Evolutionary conservation across 768 basidiomycete species (phyloP), one percentile per base, ranked within the genome.

Genomic region (Tulasnella sp.): DNA sequence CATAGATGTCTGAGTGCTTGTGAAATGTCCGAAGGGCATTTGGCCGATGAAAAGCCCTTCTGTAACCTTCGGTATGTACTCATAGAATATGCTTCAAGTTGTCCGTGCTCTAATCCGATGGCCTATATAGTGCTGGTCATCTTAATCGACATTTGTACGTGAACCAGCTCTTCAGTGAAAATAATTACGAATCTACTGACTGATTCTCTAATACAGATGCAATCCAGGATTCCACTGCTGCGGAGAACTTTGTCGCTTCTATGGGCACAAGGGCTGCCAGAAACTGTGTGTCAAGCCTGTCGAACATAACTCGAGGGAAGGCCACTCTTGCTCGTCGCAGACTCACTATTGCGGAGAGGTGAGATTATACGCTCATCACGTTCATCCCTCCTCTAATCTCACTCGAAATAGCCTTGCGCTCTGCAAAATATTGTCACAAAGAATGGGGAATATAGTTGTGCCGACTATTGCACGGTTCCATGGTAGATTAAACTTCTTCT

Each of bases 361-460:
- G 3, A 7, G 31, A 3, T 29, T 24, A 2, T 45, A 16, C 4
- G 31, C 5, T 10, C 2, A 7, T 22, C 24, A 45, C 16, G 2
- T 25, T 19, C 34, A 3, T 19, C 45, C 12, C 2, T 3, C 3
- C n/a, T n/a, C n/a, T n/a, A n/a, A n/a, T 31, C 24, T 31, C 8
- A 13, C 13, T 10, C 15, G 25, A n/a, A 7, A n/a, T 4, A 47
- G 45, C 29, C 45, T 4, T 47, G 45, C 13, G 31, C 32, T 12
- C 20, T 47, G 2, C 13, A 16, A 16, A 19, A 22, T 24, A 34
- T 47, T 3, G 15, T 12, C 4, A 7, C 12, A 1, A 5, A 2
- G 8, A 33, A 34, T 5, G 13, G 13, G n/a, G n/a, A n/a, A 7
- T 73, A 67, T 55, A 60, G 67, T 7, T 78, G 77, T 57, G 54